Base-by-base conservation (phyloP, 2,329 filamentous ascomycete genomes). In the Coniochaeta ligniaria region DNA sequence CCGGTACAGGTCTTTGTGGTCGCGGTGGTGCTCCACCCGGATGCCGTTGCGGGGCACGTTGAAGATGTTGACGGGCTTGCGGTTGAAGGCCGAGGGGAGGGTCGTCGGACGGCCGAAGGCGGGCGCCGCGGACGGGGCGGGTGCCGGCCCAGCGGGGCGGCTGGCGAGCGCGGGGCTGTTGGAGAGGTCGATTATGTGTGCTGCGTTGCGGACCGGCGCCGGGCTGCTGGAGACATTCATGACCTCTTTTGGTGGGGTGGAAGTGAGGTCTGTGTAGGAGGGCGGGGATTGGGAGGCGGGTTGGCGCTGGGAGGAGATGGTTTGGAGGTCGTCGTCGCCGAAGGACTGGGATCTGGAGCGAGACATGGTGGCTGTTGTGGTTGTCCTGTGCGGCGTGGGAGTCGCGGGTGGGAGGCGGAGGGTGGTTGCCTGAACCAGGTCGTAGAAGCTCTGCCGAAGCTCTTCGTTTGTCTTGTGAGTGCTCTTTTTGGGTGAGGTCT, bases 1-100 rank as follows among this genome's bases (percentile, higher is more conserved):
- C 60, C 73, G 77, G 63, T 78, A 79, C 43, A 75, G 70, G 61
- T 76, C 78, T 50, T 80, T 76, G 67, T 86, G 83, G 22, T 76
- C 78, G 20, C 54, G 54, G 35, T 57, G 54, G 65, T 83, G 82
- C 67, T 86, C 83, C 1, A 83, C 83, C 2, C 83, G 78, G 7
- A 52, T 28, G 47, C 47, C 47, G 58, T 74, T 80, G 69, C 77
- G 82, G 55, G 79, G 79, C 64, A 80, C 78, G 59, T 83, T 78
- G 68, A 85, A 85, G 60, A 83, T 71, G 57, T 74, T 72, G 66
- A 78, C 76, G 61, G 82, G 82, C 70, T 82, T 82, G 68, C 83
- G 80, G 68, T 84, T 82, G 69, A 80, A 78, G 68, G 76, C 78
- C 47, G 79, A 80, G 68, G 77, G 70, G 66, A 80, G 74, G 67